Evolutionary conservation across 1,284 basidiomycete genomes (phyloP).

Genomic region (Somion occarium): DNA sequence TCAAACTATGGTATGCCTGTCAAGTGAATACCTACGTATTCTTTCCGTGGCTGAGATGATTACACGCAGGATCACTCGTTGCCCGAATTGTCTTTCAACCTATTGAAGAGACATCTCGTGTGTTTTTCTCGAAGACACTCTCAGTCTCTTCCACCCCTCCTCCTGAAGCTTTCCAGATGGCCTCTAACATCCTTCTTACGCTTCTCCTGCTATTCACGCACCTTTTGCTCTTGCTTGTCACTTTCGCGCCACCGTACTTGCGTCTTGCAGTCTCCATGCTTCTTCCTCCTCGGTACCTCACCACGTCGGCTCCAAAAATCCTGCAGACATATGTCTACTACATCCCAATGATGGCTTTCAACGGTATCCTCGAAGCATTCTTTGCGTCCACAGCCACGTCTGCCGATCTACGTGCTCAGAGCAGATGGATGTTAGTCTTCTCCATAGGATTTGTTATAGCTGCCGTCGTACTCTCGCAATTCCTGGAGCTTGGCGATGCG

Average conservation of each 20-base stretch:
- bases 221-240: constrained; percentile 66
- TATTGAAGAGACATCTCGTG: constrained; percentile 83
- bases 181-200: constrained; percentile 34
- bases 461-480: constrained; percentile 44
- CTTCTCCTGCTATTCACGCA: constrained; percentile 67
- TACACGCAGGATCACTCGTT: constrained; percentile 84
- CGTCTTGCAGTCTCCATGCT: constrained; percentile 64
- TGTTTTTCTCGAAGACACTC: constrained; percentile 79
- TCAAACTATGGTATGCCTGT: constrained; percentile 80
- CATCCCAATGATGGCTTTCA: constrained; percentile 83
- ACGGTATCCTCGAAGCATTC: constrained; percentile 89
- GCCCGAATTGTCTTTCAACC: constrained; percentile 92
- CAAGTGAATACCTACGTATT: not conserved
- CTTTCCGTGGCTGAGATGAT: not conserved
- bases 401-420: constrained; percentile 60
- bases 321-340: constrained; percentile 79
- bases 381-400: constrained; percentile 73
- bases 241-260: constrained; percentile 74
- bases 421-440: constrained; percentile 66
- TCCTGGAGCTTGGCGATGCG: constrained; percentile 52
- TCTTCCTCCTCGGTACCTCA: constrained; percentile 66
- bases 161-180: constrained; percentile 19
- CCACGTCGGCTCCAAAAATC: constrained; percentile 71
- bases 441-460: constrained; percentile 55
- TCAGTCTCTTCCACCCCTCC: constrained; percentile 19